These are phyloP conservation scores for Zygosaccharomyces kombuchaensis DNA, from an alignment of 805 yeast species.

Conservation along the genomic window DNA sequence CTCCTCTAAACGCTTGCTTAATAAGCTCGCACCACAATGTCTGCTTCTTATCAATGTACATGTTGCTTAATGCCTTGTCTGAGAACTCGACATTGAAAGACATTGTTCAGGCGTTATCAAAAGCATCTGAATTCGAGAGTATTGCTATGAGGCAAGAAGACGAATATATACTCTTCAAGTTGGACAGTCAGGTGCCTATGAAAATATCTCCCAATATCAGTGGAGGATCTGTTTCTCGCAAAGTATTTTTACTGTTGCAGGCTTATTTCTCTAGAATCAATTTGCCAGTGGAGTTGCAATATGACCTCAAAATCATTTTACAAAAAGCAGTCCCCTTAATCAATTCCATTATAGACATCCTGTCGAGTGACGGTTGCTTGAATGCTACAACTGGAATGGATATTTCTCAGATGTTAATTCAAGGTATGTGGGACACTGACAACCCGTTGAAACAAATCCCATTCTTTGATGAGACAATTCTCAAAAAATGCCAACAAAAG, in stretches of 20 bases:
- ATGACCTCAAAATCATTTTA: conserved; percentile 55
- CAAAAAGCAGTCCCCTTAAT: conserved; percentile 47
- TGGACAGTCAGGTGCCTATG: conserved; percentile 62
- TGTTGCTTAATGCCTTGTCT: conserved; percentile 48
- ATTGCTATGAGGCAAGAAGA: conserved; percentile 65
- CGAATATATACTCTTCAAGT: conserved; percentile 39
- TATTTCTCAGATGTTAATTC: conserved; percentile 79
- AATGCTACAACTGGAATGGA: conserved; percentile 84
- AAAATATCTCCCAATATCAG: conserved; percentile 38
- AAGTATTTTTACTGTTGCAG: conserved; percentile 72
- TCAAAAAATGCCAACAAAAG: conserved; percentile 50
- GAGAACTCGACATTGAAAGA: conserved; percentile 55
- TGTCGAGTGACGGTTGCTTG: conserved; percentile 75
- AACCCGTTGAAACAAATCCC: conserved; percentile 82
- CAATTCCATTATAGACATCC: conserved; percentile 65
- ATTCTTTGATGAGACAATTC: conserved; percentile 43
- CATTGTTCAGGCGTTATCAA: conserved; percentile 59
- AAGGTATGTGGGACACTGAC: conserved; percentile 80
- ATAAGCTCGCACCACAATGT: conserved; percentile 72
- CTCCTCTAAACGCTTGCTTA: conserved; percentile 65
- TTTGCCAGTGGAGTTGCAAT: conserved; percentile 56
- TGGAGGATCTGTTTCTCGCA: conserved; percentile 51
- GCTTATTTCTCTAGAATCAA: conserved; percentile 69
- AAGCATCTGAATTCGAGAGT: conserved; percentile 69
- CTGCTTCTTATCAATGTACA: conserved; percentile 62